Evolutionary conservation across 495 filamentous ascomycete genomes (phyloP), one percentile per base, ranked within the genome.

Genomic region (Parathielavia appendiculata): DNA sequence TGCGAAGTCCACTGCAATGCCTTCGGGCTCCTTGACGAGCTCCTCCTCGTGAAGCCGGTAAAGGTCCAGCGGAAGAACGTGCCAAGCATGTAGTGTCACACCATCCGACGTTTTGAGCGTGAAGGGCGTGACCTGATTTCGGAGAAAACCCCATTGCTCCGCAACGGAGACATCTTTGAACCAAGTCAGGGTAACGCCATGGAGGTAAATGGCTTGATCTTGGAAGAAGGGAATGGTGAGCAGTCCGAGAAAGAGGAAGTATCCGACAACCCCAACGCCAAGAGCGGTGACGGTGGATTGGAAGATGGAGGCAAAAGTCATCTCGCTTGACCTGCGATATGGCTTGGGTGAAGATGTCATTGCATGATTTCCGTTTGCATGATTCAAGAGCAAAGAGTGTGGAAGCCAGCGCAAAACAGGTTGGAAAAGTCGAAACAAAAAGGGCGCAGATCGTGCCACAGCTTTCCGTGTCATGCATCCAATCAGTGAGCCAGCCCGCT

Each of bases 61-160:
- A 0, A 84, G 50, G 12, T 75, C 80, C 13, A 88, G 64, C 1
- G 86, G 86, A 5, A 88, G 74, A 47, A 89, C 78, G 59, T 88
- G 86, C 86, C 86, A 90, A 2, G 84, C 80, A 59, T 87, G 84
- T 0, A 89, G 72, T 7, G 58, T 70, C 60, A 83, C 79, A 17
- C 75, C 73, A 51, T 84, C 80, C 2, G 74, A 63, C 2, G 85
- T 81, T 9, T 62, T 66, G 50, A 90, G 78, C 0, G 71, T 72
- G 65, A 90, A 88, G 0, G 86, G 82, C 0, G 83, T 84, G 14
- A 86, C 79, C 66, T 90, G 85, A 63, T 84, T 84, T 86, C 84
- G 88, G 39, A 87, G 73, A 66, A 92, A 95, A 0, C 90, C 90
- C 75, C 89, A 93, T 40, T 82, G 75, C 65, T 93, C 87, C 0